Evolutionary conservation across 2,329 filamentous ascomycete species (phyloP), one percentile per base, ranked within the genome.

Genomic region (Escovopsis weberi): DNA sequence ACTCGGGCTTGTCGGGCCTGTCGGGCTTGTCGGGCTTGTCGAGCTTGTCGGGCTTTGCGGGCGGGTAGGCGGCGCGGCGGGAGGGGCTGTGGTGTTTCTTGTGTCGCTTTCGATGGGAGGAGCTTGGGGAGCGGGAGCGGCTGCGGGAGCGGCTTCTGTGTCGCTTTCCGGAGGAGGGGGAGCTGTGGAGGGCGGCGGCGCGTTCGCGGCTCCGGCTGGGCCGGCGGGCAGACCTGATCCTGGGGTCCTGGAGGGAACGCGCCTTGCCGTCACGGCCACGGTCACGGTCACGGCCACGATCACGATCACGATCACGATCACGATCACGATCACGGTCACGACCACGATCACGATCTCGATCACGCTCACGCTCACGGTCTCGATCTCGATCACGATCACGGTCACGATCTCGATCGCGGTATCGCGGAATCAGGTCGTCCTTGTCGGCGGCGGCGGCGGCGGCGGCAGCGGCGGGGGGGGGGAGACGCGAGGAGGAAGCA

Each of bases 71-170:
- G 23, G 56, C 59, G 43, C 59, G 58, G 57, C 63, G 43, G 50
- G 67, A 66, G 19, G 59, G 55, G 39, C 59, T 62, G 39, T 55
- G 51, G 4, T 55, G 51, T 45, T 57, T 55, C 46, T 57, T 59
- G 15, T 59, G 63, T 55, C 54, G 64, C 51, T 70, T 70, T 26
- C 61, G 58, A 40, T 59, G 61, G 30, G 58, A 58, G 5, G 53
- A 51, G 3, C 55, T 58, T 19, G 59, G 53, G 2, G 67, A 60
- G n/a, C 54, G 62, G 39, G 63, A 69, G 40, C 59, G 59, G 44
- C 60, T 68, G 12, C 54, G 62, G 38, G 63, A 69, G 38, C 60
- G 59, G 44, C 60, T 68, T 44, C 67, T 59, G 39, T 60, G 57
- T 40, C 66, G 59, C 50, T 69, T 69, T 33, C 59, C 48, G 6